Percentiles rank a stretch among this genome's conserved stretches.
Conservation (phyloP, 2,329 filamentous ascomycete species). For the Neofusicoccum umdonicola region DNA sequence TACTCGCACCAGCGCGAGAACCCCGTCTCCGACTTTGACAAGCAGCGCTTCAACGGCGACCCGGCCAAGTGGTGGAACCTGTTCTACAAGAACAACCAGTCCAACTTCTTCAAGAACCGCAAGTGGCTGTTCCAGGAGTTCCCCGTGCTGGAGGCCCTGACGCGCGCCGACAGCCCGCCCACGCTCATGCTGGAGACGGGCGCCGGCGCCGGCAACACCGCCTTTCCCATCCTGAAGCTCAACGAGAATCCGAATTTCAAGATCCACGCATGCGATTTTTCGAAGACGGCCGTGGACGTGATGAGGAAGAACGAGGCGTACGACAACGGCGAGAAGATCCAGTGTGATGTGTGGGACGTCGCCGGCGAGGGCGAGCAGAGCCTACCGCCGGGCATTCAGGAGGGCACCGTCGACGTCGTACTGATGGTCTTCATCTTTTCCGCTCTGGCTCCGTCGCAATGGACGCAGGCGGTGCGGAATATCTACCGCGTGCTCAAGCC, state of each 20-base stretch:
- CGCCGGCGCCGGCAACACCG: constrained; percentile 92
- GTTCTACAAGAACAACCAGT: constrained; percentile 96
- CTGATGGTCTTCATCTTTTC: constrained; percentile 98
- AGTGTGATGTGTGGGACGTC: constrained; percentile 94
- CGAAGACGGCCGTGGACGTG: constrained; percentile 88
- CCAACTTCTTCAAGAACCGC: constrained; percentile 97
- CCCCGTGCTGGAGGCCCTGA: constrained; percentile 77
- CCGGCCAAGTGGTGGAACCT: constrained; percentile 97
- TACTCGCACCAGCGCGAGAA: constrained; percentile 79
- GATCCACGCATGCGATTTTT: constrained; percentile 94
- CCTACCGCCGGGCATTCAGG: constrained; percentile 72
- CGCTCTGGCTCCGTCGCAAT: constrained; percentile 80
- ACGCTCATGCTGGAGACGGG: constrained; percentile 83
- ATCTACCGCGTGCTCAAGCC: constrained; percentile 81
- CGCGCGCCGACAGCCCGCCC: constrained; percentile 65
- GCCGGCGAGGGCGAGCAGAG: constrained; percentile 54
- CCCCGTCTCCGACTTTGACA: constrained; percentile 91
- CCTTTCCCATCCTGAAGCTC: constrained; percentile 81
- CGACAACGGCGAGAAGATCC: constrained; percentile 63
- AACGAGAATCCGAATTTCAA: constrained; percentile 81
- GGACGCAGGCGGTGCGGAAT: constrained; percentile 78
- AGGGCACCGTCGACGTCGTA: constrained; percentile 84
- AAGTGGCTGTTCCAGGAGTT: constrained; percentile 98
- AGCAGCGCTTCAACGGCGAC: constrained; percentile 81
- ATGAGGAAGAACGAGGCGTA: constrained; percentile 81